Percentiles rank a stretch among this genome's conserved stretches.
phyloP scores from a whole-genome alignment of 176 grass and related monocot genomes.

The Triticum urartu region DNA sequence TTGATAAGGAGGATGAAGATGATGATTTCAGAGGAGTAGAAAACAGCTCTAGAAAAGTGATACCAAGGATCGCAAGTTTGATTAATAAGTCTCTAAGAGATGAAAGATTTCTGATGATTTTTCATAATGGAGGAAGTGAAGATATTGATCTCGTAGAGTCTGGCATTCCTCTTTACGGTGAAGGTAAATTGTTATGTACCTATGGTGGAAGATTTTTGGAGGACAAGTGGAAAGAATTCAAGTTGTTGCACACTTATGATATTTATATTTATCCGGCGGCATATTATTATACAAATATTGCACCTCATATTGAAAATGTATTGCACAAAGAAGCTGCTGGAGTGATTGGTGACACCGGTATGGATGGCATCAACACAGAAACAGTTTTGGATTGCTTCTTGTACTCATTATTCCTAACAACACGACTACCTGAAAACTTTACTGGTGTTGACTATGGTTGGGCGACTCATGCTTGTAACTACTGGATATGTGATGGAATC shows the following conservation, averaged over 20 bases:
- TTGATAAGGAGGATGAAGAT: background rate
- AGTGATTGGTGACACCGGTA: background rate
- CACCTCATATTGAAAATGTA: background rate
- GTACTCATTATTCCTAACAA: background rate
- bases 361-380: background rate
- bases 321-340: background rate
- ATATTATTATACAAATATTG: too few relatives aligned
- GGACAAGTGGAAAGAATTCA: too few relatives aligned
- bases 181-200: background rate
- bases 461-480: background rate
- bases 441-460: background rate
- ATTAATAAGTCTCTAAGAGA: background rate
- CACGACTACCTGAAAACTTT: background rate
- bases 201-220: background rate
- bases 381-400: background rate
- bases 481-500: conserved; percentile 26
- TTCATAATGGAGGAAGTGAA: background rate
- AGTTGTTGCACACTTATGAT: too few relatives aligned
- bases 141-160: background rate
- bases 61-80: background rate
- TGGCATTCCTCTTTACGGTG: background rate
- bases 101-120: conserved; percentile 2
- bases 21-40: background rate
- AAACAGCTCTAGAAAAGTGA: background rate
- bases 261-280: background rate